These are phyloP conservation scores for Vigna mungo DNA, from an alignment of 306 rosid genomes.

Conservation along the genomic window DNA sequence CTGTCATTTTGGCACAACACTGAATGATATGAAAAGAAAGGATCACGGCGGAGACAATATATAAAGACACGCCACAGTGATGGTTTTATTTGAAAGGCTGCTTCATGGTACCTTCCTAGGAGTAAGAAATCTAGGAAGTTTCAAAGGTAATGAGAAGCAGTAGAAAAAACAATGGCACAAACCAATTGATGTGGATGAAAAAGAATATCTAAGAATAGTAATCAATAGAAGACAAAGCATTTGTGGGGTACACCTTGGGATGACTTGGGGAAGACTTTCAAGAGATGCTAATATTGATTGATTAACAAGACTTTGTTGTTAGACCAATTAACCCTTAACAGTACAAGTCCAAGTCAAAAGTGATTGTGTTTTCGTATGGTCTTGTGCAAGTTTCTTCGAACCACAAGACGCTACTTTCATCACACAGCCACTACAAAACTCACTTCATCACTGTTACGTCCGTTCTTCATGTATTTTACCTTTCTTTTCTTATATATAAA, in stretches of 20 bases:
- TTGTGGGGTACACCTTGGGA: constrained; percentile 53
- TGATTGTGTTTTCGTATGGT: background rate
- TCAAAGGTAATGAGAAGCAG: constrained; percentile 49
- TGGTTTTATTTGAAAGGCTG: constrained; percentile 43
- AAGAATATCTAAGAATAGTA: background rate
- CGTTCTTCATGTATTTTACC: too few relatives aligned
- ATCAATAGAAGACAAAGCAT: background rate
- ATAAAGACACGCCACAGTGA: constrained; percentile 12
- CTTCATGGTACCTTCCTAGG: constrained; percentile 71
- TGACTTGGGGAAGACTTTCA: constrained; percentile 65
- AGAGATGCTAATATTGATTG: background rate
- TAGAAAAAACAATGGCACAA: background rate
- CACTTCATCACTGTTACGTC: background rate
- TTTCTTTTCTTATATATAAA: too few relatives aligned
- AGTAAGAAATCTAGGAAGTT: constrained; percentile 58
- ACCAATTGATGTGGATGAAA: background rate
- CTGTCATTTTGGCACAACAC: constrained; percentile 55
- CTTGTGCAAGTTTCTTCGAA: constrained; percentile 28
- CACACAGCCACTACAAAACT: background rate
- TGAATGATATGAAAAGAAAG: constrained; percentile 22
- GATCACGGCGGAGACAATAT: constrained; percentile 36
- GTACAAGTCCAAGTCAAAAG: constrained; percentile 54
- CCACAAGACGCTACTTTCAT: constrained; percentile 11
- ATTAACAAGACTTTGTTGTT: constrained; percentile 26
- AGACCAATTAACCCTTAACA: constrained; percentile 44